Percentiles rank a stretch among this genome's conserved stretches.
Evolutionary conservation across 2,329 filamentous ascomycete species (phyloP).

Genomic region (Zymoseptoria passerinii): DNA sequence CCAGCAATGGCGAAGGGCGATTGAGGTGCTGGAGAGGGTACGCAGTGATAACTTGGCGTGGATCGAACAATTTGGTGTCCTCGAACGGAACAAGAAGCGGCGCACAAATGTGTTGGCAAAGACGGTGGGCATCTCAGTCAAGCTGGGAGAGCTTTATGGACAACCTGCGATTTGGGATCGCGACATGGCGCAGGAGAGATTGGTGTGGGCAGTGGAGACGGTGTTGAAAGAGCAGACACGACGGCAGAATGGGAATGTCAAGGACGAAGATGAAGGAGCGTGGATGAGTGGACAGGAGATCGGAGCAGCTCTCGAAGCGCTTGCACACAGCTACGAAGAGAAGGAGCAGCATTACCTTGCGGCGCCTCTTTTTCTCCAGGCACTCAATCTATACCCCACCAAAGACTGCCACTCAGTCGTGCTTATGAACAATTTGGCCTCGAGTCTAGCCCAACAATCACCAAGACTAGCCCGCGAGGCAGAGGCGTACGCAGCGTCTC

Average conservation of each 20-base stretch:
- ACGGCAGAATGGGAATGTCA: constrained; percentile 46
- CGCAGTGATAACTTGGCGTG: constrained; percentile 55
- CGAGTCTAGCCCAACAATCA: constrained; percentile 60
- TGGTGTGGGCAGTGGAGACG: constrained; percentile 76
- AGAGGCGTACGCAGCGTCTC: constrained; percentile 25
- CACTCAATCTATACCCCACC: constrained; percentile 58
- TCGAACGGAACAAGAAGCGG: constrained; percentile 43
- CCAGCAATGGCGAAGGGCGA: constrained; percentile 59
- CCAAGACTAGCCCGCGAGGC: constrained; percentile 28
- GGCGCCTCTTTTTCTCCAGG: constrained; percentile 78
- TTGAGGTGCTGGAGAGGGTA: constrained; percentile 71
- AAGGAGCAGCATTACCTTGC: constrained; percentile 71
- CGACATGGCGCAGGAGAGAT: constrained; percentile 63
- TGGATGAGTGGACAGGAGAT: constrained; percentile 66
- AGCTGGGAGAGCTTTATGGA: constrained; percentile 76
- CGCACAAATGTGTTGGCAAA: constrained; percentile 61
- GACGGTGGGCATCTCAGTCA: constrained; percentile 67
- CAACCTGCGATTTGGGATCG: constrained; percentile 66
- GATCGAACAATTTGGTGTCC: constrained; percentile 38
- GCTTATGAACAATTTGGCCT: constrained; percentile 78
- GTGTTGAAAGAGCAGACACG: constrained; percentile 65
- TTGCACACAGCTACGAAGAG: constrained; percentile 68
- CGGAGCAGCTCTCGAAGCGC: constrained; percentile 67
- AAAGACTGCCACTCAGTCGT: constrained; percentile 69
- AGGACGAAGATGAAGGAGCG: constrained; percentile 55